Percentiles rank a stretch among this genome's conserved stretches.
phyloP scores from a whole-genome alignment of 2,329 filamentous ascomycete species.

The Sclerotinia trifoliorum region DNA sequence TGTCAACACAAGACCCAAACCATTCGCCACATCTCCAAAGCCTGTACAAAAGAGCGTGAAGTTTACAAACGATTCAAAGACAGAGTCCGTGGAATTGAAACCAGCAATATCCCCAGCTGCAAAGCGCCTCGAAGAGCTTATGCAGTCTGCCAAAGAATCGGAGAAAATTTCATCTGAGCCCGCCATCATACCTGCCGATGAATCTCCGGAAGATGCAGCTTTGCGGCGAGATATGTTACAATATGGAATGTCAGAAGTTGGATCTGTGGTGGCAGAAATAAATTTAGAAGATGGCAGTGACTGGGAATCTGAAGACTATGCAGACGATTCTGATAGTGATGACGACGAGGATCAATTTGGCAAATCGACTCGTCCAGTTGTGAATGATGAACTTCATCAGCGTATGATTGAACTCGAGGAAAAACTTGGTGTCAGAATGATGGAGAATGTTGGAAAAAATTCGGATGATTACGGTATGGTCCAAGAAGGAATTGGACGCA shows the following conservation, averaged over 20 bases:
- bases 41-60: conserved; percentile 57
- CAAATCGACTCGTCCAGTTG: conserved; percentile 62
- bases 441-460: conserved; percentile 56
- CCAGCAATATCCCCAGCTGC: conserved; percentile 34
- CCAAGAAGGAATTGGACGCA: conserved; percentile 57
- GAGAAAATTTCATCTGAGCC: conserved; percentile 43
- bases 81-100: conserved; percentile 34
- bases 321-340: conserved; percentile 53
- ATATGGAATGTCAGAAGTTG: conserved; percentile 85
- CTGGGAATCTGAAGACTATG: conserved; percentile 53
- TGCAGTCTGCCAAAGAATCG: conserved; percentile 56
- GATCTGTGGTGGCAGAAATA: conserved; percentile 87
- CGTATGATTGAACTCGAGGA: conserved; percentile 85
- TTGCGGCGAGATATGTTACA: conserved; percentile 85
- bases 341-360: conserved; percentile 70
- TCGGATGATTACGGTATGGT: conserved; percentile 37
- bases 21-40: conserved; percentile 22
- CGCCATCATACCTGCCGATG: conserved; percentile 67
- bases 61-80: conserved; percentile 61
- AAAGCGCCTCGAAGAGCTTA: conserved; percentile 53
- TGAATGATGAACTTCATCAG: conserved; percentile 69
- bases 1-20: not conserved
- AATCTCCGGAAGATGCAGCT: conserved; percentile 75
- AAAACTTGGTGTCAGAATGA: conserved; percentile 60
- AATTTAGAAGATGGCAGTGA: conserved; percentile 71